phyloP scores from a whole-genome alignment of 192 early-diverging fungal species.

The Coemansia guatemalensis region DNA sequence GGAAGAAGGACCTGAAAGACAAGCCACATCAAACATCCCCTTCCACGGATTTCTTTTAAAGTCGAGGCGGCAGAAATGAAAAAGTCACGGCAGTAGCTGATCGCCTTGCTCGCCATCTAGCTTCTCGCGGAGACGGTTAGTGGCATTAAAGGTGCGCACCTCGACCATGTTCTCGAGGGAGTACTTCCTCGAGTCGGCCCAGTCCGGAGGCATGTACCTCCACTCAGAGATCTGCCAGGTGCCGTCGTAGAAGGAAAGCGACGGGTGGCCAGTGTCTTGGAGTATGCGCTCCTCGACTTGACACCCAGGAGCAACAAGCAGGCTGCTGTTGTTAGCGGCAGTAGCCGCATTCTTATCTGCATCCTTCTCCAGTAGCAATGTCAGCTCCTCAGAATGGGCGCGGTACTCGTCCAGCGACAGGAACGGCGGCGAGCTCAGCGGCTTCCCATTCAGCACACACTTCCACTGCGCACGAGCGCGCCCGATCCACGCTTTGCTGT shows the following conservation, averaged over 20 bases:
- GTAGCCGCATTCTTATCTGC: neutral
- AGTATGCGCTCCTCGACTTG: conserved; percentile 20
- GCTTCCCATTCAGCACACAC: conserved; percentile 47
- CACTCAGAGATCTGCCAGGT: conserved; percentile 37
- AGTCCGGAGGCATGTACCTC: conserved; percentile 39
- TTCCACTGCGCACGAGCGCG: conserved; percentile 55
- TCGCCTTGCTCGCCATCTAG: conserved; percentile 4
- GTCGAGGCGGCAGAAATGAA: neutral
- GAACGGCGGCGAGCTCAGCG: conserved; percentile 32
- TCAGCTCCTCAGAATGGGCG: neutral
- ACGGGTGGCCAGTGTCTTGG: conserved; percentile 22
- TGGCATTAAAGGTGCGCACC: conserved; percentile 62
- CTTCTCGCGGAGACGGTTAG: conserved; percentile 34
- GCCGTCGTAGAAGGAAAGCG: conserved; percentile 35
- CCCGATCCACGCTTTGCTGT: conserved; percentile 22
- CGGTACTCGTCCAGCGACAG: conserved; percentile 34
- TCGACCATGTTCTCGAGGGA: conserved; percentile 63
- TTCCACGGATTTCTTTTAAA: neutral
- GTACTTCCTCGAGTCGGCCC: conserved; percentile 64
- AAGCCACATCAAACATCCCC: neutral
- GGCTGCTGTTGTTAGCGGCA: neutral
- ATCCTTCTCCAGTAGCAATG: neutral
- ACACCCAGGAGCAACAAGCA: conserved; percentile 23
- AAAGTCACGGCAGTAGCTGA: neutral
- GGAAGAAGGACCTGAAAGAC: neutral